Percentiles rank a stretch among this genome's conserved stretches.
Evolutionary conservation across 2,329 filamentous ascomycete species (phyloP).

Genomic region (Zymoseptoria tritici): DNA sequence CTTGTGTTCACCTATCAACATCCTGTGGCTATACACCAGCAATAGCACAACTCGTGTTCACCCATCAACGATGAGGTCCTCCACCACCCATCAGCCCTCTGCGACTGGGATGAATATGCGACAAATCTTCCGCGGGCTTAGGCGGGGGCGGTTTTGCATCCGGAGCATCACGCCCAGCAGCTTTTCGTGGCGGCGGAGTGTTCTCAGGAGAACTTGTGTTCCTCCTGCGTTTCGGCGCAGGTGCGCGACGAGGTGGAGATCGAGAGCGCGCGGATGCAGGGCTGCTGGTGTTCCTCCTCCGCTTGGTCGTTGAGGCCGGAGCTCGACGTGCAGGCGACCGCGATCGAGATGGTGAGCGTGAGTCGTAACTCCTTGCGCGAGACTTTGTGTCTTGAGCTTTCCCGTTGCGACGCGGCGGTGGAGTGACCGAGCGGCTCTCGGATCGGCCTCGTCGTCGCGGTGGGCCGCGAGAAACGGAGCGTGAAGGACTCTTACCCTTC

Average conservation of each 20-base stretch:
- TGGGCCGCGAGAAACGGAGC: slow-evolving; percentile 24
- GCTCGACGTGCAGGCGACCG: slow-evolving; percentile 2
- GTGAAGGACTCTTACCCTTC: slow-evolving; percentile 9
- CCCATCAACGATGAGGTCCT: slow-evolving; percentile 8
- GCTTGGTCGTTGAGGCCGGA: slow-evolving; percentile 15
- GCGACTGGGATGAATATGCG: slow-evolving; percentile 30
- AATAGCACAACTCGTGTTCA: background rate
- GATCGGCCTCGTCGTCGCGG: slow-evolving; percentile 21
- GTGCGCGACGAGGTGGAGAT: slow-evolving; percentile 10
- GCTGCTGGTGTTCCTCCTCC: slow-evolving; percentile 25
- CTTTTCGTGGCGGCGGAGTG: background rate
- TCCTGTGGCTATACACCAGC: background rate
- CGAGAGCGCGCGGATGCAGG: slow-evolving; percentile 22
- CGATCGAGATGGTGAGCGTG: slow-evolving; percentile 17
- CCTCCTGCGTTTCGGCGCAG: background rate
- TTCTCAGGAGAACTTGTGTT: background rate
- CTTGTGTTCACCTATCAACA: too few species aligned
- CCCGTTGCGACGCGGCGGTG: slow-evolving; percentile 12
- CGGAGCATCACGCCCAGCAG: background rate
- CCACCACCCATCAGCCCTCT: slow-evolving; percentile 25
- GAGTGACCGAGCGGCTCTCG: slow-evolving; percentile 18
- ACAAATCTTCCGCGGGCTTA: slow-evolving; percentile 23
- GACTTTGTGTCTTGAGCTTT: slow-evolving; percentile 14
- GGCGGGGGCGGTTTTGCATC: background rate
- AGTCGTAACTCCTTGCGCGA: slow-evolving; percentile 19